These are phyloP conservation scores for Penicillium nucicola DNA, from an alignment of 495 filamentous ascomycete species.

Conservation along the genomic window DNA sequence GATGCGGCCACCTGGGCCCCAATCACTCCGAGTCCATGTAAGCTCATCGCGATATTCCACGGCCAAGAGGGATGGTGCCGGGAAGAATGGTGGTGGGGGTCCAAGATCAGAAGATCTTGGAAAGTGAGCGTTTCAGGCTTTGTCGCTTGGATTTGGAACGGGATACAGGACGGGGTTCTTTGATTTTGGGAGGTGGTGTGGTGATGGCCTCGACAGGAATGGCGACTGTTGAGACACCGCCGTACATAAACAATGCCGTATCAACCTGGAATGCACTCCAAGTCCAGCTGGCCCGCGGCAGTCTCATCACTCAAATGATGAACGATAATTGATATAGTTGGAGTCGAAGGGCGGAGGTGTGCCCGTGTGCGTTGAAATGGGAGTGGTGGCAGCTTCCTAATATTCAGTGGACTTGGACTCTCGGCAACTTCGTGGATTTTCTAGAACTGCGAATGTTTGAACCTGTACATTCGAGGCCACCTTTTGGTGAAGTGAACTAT, in stretches of 20 bases:
- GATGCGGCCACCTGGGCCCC: conserved; percentile 30
- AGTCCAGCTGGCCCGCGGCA: conserved; percentile 17
- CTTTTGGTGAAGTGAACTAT: background rate
- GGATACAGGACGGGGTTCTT: background rate
- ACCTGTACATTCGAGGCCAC: background rate
- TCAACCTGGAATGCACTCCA: conserved; percentile 29
- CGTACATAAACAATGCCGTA: conserved; percentile 29
- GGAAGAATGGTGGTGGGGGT: background rate
- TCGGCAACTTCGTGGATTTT: background rate
- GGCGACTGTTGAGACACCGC: conserved; percentile 16
- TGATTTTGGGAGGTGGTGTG: conserved; percentile 6
- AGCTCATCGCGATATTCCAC: conserved; percentile 16
- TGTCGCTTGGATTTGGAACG: conserved; percentile 6
- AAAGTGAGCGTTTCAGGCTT: conserved; percentile 12
- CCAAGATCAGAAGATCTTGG: conserved; percentile 11
- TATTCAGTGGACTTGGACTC: background rate
- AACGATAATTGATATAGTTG: conserved; percentile 3
- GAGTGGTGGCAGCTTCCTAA: background rate
- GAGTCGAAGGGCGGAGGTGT: background rate
- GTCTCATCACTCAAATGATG: conserved; percentile 17
- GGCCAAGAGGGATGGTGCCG: background rate
- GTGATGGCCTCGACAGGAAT: conserved; percentile 17
- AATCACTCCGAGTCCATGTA: conserved; percentile 31
- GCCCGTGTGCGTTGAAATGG: background rate
- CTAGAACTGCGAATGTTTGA: background rate